A percentile compares a stretch with the other conserved stretches of the same genome.
Conservation (phyloP, 169 alveolate genomes). For the Cryptosporidium sp. region DNA sequence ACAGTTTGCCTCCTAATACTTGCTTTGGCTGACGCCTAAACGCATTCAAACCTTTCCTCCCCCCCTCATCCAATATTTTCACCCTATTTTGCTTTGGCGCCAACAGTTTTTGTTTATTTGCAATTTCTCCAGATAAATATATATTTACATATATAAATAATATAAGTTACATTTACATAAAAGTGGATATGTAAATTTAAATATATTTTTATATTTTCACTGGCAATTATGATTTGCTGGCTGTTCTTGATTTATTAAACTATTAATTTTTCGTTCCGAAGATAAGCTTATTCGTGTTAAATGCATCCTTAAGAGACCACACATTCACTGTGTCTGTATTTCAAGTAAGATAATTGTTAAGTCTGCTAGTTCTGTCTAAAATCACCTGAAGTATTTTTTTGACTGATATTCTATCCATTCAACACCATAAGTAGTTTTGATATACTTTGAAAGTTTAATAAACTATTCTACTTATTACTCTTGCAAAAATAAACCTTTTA, state of each 20-base stretch:
- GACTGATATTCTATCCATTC: too few relatives aligned
- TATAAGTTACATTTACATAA: too few relatives aligned
- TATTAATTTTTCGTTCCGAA: too few relatives aligned
- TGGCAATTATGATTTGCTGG: neutral
- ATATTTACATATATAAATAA: too few relatives aligned
- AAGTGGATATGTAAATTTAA: too few relatives aligned
- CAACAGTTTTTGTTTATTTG: neutral
- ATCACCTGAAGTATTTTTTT: neutral
- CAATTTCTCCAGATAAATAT: neutral
- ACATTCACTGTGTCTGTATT: too few relatives aligned
- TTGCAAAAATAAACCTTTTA: neutral
- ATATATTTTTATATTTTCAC: neutral
- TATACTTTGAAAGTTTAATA: neutral
- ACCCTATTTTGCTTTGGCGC: constrained; percentile 19
- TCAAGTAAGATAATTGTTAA: too few relatives aligned
- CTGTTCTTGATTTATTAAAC: neutral
- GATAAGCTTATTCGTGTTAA: neutral
- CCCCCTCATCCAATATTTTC: constrained; percentile 62
- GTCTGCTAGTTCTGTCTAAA: too few relatives aligned
- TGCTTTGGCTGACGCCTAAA: constrained; percentile 74
- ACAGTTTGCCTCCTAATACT: constrained; percentile 65
- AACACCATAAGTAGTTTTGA: neutral
- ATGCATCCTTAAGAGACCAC: too few relatives aligned
- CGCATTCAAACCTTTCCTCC: constrained; percentile 51
- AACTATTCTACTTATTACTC: neutral